These are phyloP conservation scores for Trichoderma arundinaceum DNA, from an alignment of 2,329 filamentous ascomycete genomes.

Conservation along the genomic window DNA sequence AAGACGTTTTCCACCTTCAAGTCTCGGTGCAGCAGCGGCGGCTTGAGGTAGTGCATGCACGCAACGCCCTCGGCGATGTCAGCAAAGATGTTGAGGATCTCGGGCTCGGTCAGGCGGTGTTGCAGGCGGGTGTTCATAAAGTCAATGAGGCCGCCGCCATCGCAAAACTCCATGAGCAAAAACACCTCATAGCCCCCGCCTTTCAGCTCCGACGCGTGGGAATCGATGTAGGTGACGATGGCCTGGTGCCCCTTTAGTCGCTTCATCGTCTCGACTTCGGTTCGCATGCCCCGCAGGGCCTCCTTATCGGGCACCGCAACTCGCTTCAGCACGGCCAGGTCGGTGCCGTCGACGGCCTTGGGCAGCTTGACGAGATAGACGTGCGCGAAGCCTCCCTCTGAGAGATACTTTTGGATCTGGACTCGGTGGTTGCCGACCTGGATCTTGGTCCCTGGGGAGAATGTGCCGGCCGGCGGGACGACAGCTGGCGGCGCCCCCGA, in stretches of 20 bases:
- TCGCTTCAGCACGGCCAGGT: constrained; percentile 86
- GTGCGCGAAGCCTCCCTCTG: constrained; percentile 96
- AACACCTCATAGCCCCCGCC: constrained; percentile 98
- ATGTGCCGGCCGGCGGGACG: constrained; percentile 77
- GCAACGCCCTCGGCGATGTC: constrained; percentile 96
- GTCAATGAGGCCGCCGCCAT: constrained; percentile 93
- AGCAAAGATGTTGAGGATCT: constrained; percentile 95
- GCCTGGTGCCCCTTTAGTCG: constrained; percentile 94
- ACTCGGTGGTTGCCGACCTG: constrained; percentile 93
- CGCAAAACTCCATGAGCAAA: constrained; percentile 96
- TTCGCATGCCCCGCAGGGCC: constrained; percentile 92
- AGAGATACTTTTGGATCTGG: constrained; percentile 94
- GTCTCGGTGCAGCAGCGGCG: constrained; percentile 88
- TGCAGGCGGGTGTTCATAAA: constrained; percentile 99
- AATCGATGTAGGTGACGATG: constrained; percentile 98
- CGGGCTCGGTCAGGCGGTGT: constrained; percentile 93
- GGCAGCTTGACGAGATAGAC: constrained; percentile 94
- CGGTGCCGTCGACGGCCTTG: constrained; percentile 75
- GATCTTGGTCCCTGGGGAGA: constrained; percentile 92
- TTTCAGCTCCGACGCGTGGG: constrained; percentile 91
- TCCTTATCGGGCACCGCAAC: constrained; percentile 98
- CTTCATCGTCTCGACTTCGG: constrained; percentile 99
- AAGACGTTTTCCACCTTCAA: constrained; percentile 98
- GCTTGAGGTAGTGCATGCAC: constrained; percentile 98
- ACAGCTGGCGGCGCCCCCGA: constrained; percentile 48